Evolutionary conservation across 2,329 filamentous ascomycete genomes (phyloP), one percentile per base, ranked within the genome.

Genomic region (Cladosporium sphaerospermum): DNA sequence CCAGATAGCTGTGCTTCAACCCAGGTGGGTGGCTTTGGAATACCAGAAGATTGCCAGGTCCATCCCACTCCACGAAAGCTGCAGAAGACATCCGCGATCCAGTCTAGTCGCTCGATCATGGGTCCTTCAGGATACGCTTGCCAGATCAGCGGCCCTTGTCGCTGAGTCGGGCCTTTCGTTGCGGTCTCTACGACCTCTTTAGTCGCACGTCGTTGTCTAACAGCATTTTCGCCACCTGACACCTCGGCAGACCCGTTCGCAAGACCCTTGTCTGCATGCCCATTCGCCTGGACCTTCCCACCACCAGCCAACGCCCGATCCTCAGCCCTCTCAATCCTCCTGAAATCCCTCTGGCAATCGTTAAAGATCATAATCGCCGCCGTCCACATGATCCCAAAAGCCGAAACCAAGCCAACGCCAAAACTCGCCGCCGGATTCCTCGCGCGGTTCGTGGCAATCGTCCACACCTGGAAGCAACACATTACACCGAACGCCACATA

Each of bases 31-130:
- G 72, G 70, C 4, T 73, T 69, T 1, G 74, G 70, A 1, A 82
- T 66, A 7, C 72, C 73, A 11, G 74, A 69, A 19, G 75, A 74
- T 4, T 80, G 73, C 73, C 79, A 82, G 60, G 76, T 80, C 81
- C 81, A 84, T 56, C 79, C 78, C 33, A 78, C 73, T 9, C 81
- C 82, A 44, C 81, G 74, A 60, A 84, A 80, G 61, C 76, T 81
- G 62, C 73, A 75, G 56, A 81, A 73, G 36, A 83, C 64, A 54
- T 83, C 81, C 9, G 75, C 58, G 3, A 77, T 72, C 81, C 81
- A 85, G 54, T 82, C 76, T 14, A 83, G 59, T 13, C 81, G 77
- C 57, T 81, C 76, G 18, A 67, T 61, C 37, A 81, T 73, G 2
- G 73, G 66, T 3, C 59, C 56, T 4, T 60, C 37, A 0, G 80